Base-by-base conservation (phyloP, 495 filamentous ascomycete species). In the Penicillium canariense region DNA sequence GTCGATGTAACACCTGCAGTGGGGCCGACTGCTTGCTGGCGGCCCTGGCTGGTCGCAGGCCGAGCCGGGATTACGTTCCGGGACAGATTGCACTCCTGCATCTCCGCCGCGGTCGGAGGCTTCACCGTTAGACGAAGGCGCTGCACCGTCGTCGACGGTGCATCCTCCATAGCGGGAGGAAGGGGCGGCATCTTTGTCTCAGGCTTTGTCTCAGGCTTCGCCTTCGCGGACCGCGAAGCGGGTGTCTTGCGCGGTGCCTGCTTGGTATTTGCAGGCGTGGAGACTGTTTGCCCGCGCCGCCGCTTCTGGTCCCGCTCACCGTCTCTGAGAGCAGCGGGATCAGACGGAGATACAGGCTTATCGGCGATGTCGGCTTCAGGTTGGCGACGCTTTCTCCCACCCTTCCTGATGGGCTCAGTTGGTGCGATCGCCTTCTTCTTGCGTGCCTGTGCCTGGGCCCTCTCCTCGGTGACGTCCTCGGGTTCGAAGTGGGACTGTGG, bases 391-490 rank as follows among this genome's bases (percentile, higher is more conserved):
- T 27, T 47, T 25, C 32, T 22, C 6, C 54, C 50, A 9, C 54
- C 27, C 43, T 61, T 56, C 46, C 39, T 55, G 11, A 14, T 23
- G 47, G 56, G 59, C 52, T 38, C 58, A 39, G 22, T 53, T 5
- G 26, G 38, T 38, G 31, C 22, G 35, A 20, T 5, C 25, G 28
- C 11, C 27, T 27, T 22, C 44, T 38, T 26, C 27, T 31, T 25
- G 27, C 42, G 44, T 18, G 35, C 38, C 45, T 54, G 38, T 2
- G 18, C 44, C 25, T 34, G 40, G 34, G 59, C 51, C 36, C 48
- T 48, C 12, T 62, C 55, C 49, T 54, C 60, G 9, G 27, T 15
- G 11, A 63, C 54, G 8, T 67, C 49, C 30, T 67, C 61, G 11
- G 22, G n/a, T 9, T 31, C 4, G 25, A 66, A 63, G 3, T 42